phyloP scores from a whole-genome alignment of 129 eudicot species.

The Dittrichia graveolens region DNA sequence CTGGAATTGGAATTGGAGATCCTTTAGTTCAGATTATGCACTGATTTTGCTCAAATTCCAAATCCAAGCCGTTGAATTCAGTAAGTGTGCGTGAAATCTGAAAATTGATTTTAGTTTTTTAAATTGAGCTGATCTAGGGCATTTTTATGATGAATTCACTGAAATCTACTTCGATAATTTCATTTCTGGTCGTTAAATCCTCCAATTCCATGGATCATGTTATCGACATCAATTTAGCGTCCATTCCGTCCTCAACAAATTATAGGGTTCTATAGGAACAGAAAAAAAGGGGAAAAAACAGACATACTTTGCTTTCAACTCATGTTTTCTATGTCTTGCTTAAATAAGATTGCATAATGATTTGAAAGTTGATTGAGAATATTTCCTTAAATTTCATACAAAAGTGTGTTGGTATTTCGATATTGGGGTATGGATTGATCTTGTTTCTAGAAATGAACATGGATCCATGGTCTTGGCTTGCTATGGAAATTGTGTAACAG shows the following conservation, averaged over 20 bases:
- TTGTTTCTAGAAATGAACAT: not conserved
- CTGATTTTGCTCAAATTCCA: constrained; percentile 30
- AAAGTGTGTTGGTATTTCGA: not conserved
- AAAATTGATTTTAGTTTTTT: too few species aligned
- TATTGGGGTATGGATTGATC: constrained; percentile 11
- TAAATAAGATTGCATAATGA: constrained; percentile 16
- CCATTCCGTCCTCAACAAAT: too few species aligned
- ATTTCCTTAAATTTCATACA: constrained; percentile 18
- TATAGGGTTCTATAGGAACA: constrained; percentile 13
- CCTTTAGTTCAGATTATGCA: not conserved
- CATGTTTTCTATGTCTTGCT: constrained; percentile 19
- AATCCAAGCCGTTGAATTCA: constrained; percentile 25
- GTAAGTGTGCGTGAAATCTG: constrained; percentile 4
- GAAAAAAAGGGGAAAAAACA: constrained; percentile 1
- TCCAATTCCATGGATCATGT: not conserved
- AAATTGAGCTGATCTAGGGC: too few species aligned
- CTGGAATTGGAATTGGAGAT: constrained; percentile 26
- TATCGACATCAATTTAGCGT: constrained; percentile 1
- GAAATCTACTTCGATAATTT: too few species aligned
- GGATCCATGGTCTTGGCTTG: constrained; percentile 10
- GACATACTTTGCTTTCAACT: constrained; percentile 26
- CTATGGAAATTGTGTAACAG: constrained; percentile 10
- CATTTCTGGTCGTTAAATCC: not conserved
- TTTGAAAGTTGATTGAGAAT: constrained; percentile 13
- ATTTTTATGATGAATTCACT: too few species aligned